Evolutionary conservation across 331 rosid species (phyloP), one percentile per base, ranked within the genome.

Genomic region (Quercus phellos): DNA sequence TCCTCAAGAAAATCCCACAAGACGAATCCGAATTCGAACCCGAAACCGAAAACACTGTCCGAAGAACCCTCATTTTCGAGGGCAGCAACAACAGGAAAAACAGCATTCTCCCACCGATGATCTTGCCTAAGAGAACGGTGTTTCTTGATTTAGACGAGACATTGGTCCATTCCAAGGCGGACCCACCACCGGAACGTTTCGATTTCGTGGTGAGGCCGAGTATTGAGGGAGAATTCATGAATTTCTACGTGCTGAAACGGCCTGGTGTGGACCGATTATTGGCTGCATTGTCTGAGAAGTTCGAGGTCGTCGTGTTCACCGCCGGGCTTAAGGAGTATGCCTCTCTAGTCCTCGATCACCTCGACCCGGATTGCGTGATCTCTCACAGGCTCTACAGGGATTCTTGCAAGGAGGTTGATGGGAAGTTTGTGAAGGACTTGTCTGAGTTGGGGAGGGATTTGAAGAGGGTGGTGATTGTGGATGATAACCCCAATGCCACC

Each of bases 71-170:
- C n/a, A 19, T 64, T 76, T 90, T 88, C 83, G 85, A 84, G 26
- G 70, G 51, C 38, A n/a, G 2, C 22, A 73, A 42, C 34, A n/a
- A 8, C 22, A 35, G 4, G 1, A 46, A 46, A 38, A 3, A 42
- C 70, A 32, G 16, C 50, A 73, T 51, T 1, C 83, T 86, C 2
- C 89, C 90, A 0, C 91, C 89, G 4, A 83, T 82, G 51, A 64
- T 46, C 1, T 68, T 86, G 4, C 51, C 79, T 5, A 77, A 70
- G 32, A 83, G 77, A 50, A 95, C 99, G 0, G 75, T 95, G 16
- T 78, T 95, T 53, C 96, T 95, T 2, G 99, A 95, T 73, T 87
- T 95, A 0, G 99, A 95, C 56, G 98, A 95, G 80, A 95, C 99
- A 4, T 73, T 95, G 42, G 68, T 95, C 14, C 99, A 95, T 74